These are phyloP conservation scores for Saccharum hybrid DNA, from an alignment of 202 grass and related monocot genomes.

Conservation along the genomic window DNA sequence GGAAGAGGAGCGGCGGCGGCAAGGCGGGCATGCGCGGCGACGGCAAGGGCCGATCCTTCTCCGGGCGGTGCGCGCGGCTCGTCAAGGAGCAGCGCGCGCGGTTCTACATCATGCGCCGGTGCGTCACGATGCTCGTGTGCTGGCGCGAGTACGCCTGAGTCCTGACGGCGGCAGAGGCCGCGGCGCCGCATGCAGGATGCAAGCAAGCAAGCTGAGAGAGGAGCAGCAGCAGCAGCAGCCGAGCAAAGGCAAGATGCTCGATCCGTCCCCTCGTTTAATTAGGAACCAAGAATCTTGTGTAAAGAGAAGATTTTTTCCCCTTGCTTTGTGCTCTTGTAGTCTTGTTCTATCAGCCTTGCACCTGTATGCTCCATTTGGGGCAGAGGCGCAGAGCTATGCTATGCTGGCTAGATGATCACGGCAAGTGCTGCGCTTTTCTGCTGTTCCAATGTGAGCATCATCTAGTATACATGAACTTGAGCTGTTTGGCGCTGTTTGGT, in stretches of 20 bases:
- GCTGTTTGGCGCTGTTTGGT: too few species aligned
- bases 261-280: not conserved
- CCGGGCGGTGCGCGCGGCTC: constrained; percentile 73
- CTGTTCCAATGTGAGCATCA: too few species aligned
- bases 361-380: not conserved
- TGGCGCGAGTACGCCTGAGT: constrained; percentile 83
- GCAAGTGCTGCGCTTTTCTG: too few species aligned
- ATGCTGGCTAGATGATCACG: constrained; percentile 17
- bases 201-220: not conserved
- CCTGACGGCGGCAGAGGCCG: not conserved
- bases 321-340: too few species aligned
- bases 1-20: constrained; percentile 47
- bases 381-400: constrained; percentile 8
- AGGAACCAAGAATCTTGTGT: too few species aligned
- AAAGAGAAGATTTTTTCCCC: too few species aligned
- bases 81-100: constrained; percentile 87
- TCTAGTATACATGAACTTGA: too few species aligned
- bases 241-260: not conserved
- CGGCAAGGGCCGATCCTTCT: constrained; percentile 61
- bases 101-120: constrained; percentile 97
- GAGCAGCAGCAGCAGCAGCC: too few species aligned
- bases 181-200: not conserved
- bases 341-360: not conserved
- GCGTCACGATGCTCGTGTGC: constrained; percentile 89
- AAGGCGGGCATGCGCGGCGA: constrained; percentile 8